phyloP scores from a whole-genome alignment of 441 rosid genomes.

The Daphne laureola region DNA sequence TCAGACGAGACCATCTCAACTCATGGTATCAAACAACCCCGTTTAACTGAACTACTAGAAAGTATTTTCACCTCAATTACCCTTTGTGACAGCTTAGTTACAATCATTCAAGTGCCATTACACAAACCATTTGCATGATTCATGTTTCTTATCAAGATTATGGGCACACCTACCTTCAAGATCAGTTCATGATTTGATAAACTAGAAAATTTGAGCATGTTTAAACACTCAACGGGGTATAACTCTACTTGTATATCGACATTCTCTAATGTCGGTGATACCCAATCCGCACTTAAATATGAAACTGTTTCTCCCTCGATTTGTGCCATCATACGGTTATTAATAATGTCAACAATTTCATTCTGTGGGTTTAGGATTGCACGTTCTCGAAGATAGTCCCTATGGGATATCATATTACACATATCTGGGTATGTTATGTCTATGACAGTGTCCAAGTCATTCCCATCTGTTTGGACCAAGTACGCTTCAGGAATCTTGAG shows the following conservation, averaged over 20 bases:
- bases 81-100: background rate
- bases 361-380: background rate
- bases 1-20: no score
- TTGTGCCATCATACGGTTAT: background rate
- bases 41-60: background rate
- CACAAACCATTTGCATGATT: constrained; percentile 1
- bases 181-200: constrained; percentile 3
- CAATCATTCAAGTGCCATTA: constrained; percentile 8
- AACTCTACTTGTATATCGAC: background rate
- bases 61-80: background rate
- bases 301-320: background rate
- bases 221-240: constrained; percentile 2
- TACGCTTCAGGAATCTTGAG: no score
- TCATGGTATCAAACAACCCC: no score
- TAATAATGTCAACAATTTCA: background rate
- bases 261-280: background rate
- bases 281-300: background rate
- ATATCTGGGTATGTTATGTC: background rate
- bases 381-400: background rate
- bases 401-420: background rate
- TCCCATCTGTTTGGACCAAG: no score
- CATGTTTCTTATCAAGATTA: constrained; percentile 5
- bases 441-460: no score
- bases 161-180: constrained; percentile 2
- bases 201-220: background rate